Percentiles rank a stretch among this genome's conserved stretches.
phyloP scores from a whole-genome alignment of 140 eudicot species.

The Ambrosia hybrid region DNA sequence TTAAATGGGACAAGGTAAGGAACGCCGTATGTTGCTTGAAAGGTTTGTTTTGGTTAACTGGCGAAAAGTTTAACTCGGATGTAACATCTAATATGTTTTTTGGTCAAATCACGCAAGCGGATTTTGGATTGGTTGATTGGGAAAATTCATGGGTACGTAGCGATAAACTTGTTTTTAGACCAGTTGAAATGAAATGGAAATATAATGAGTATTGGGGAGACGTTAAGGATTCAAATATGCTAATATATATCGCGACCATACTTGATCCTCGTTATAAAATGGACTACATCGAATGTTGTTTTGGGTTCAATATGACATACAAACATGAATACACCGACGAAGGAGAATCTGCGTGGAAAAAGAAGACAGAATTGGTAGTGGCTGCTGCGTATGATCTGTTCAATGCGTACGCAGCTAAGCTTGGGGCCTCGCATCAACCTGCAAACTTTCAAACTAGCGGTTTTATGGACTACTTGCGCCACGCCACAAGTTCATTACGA shows the following conservation, averaged over 20 bases:
- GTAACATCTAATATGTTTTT: neutral
- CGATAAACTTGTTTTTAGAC: neutral
- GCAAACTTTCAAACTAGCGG: too few relatives aligned
- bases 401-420: too few relatives aligned
- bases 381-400: too few relatives aligned
- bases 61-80: neutral
- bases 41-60: neutral
- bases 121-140: neutral
- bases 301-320: neutral
- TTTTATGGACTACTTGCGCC: neutral
- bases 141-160: neutral
- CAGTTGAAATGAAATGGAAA: neutral
- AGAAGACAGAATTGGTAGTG: too few relatives aligned
- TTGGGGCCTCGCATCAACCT: too few relatives aligned
- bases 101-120: neutral
- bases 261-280: conserved; percentile 8
- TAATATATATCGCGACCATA: conserved; percentile 5
- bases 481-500: neutral
- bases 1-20: neutral
- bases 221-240: conserved; percentile 4
- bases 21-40: neutral
- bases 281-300: neutral
- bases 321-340: neutral
- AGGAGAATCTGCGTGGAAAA: too few relatives aligned
- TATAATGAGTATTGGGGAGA: conserved; percentile 9